Base-by-base conservation (phyloP, 176 grass and related monocot genomes). In the Carex parvula region DNA sequence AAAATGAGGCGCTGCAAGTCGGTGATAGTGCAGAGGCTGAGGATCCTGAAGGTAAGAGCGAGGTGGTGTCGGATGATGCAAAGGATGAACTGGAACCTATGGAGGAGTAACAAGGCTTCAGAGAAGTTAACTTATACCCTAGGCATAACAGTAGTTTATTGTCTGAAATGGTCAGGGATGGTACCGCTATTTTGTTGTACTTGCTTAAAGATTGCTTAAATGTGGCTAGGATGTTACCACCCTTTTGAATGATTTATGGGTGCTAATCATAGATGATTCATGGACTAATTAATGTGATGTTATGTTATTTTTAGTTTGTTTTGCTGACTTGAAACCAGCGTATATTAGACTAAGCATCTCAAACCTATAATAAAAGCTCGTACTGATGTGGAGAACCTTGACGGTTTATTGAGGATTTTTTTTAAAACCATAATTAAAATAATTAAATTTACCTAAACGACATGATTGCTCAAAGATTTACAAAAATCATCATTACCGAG, bases 251-350 rank as follows among this genome's bases (percentile, higher is more conserved):
- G 14, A 78, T 74, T 14, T 22, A 22, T 78, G 48, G 73, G 52
- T 55, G 52, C 73, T 78, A 78, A 78, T 78, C 29, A 78, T 57
- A 57, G 73, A 78, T 78, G 50, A 78, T 78, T 78, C 17, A 15
- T 30, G 52, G 72, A 50, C 50, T 56, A 13, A 56, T 77, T 77
- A 22, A 12, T 77, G 50, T 56, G 55, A 77, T 55, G 72, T 77
- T 77, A 77, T 32, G 5, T 55, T 55, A 54, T 17, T 32, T 54
- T 56, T 56, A 15, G 12, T 56, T 77, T 32, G 50, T 52, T 54
- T 55, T 77, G 5, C 10, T 75, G 20, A 75, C 24, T 75, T 16
- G 17, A 53, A 16, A n/a, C 46, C 46, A 29, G 1, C 9, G 5
- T 75, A 16, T 29, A 77, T 26, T 8, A 55, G 5, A 17, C 13